Evolutionary conservation across 2,329 filamentous ascomycete genomes (phyloP).

Genomic region (Pseudofabraea citricarpa): DNA sequence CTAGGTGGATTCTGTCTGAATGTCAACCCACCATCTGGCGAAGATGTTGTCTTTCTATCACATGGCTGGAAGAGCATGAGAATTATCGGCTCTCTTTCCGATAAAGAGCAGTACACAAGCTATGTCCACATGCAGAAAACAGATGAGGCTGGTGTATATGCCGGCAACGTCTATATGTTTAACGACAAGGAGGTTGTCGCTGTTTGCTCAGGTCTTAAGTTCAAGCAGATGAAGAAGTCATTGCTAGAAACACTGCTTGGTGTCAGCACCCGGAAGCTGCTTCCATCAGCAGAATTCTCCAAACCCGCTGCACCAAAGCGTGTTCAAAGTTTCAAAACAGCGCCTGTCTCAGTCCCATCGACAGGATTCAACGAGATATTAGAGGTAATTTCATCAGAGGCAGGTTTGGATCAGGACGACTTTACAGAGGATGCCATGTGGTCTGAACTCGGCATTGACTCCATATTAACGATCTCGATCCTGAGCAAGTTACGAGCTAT

Average conservation of each 20-base stretch:
- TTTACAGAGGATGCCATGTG: conserved; percentile 49
- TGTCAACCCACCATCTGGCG: conserved; percentile 46
- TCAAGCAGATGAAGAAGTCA: conserved; percentile 4
- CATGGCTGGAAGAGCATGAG: conserved; percentile 51
- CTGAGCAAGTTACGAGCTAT: neutral
- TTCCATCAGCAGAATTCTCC: conserved; percentile 35
- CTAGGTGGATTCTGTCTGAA: conserved; percentile 55
- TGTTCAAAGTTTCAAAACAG: no score
- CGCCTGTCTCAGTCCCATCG: neutral
- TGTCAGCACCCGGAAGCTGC: conserved; percentile 39
- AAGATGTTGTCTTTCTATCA: conserved; percentile 51
- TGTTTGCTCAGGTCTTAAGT: conserved; percentile 6
- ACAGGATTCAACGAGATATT: conserved; percentile 45
- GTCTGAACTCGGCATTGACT: conserved; percentile 51
- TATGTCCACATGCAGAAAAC: conserved; percentile 51
- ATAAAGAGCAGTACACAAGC: conserved; percentile 42
- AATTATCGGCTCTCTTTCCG: conserved; percentile 39
- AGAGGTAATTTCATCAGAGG: conserved; percentile 50
- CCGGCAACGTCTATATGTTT: conserved; percentile 49
- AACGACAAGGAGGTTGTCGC: conserved; percentile 25
- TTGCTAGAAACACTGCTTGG: conserved; percentile 6
- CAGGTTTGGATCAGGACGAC: conserved; percentile 46
- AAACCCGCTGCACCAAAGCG: no score
- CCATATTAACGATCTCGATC: conserved; percentile 36
- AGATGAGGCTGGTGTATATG: conserved; percentile 40